These are phyloP conservation scores for Aspergillus ochraceoroseus DNA, from an alignment of 2,329 filamentous ascomycete genomes.

Conservation along the genomic window DNA sequence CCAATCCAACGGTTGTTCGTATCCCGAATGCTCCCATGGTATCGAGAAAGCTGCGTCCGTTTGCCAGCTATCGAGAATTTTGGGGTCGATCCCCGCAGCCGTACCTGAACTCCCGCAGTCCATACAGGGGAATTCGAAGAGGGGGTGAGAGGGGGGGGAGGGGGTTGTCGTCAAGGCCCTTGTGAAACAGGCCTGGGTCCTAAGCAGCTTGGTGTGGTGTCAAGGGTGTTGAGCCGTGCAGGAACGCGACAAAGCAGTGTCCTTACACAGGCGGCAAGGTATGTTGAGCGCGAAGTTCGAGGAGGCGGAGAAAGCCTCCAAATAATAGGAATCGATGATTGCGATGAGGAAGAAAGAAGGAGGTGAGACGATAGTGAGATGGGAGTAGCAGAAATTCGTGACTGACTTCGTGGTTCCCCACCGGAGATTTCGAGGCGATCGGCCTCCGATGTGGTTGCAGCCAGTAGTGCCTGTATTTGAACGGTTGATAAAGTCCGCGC, in stretches of 20 bases:
- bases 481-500: conserved; percentile 16
- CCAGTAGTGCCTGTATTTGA: conserved; percentile 4
- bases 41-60: conserved; percentile 34
- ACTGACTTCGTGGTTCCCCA: conserved; percentile 23
- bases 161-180: conserved; percentile 14
- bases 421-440: conserved; percentile 26
- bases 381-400: conserved; percentile 19
- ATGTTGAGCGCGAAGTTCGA: neutral
- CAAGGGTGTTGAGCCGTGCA: conserved; percentile 3
- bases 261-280: conserved; percentile 3
- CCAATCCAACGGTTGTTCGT: conserved; percentile 38
- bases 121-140: conserved; percentile 30
- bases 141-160: conserved; percentile 7
- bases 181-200: conserved; percentile 15
- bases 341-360: conserved; percentile 4
- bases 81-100: conserved; percentile 42
- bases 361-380: conserved; percentile 11
- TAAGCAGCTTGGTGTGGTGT: conserved; percentile 1
- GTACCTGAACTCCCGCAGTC: conserved; percentile 36
- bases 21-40: conserved; percentile 36
- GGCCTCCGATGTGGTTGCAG: conserved; percentile 19
- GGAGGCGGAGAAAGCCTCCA: conserved; percentile 10
- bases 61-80: conserved; percentile 41
- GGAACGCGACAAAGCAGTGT: conserved; percentile 3
- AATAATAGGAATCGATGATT: conserved; percentile 5